Base-by-base conservation (phyloP, 108 stramenopile genomes). In the Stephanodiscus minutulus region DNA sequence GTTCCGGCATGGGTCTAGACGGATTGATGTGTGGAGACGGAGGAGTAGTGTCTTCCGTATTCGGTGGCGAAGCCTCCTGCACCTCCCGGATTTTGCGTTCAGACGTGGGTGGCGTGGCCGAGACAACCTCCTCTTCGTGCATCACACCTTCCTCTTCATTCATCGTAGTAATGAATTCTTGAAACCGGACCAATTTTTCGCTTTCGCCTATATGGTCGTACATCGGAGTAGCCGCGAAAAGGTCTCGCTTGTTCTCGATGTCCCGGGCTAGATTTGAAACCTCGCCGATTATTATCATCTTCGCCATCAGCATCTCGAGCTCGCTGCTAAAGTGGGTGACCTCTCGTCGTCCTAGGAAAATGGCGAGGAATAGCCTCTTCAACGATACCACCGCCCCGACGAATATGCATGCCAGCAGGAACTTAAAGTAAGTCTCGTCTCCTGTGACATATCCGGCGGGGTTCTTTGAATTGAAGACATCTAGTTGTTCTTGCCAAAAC, bases 201-300 rank as follows among this genome's bases (percentile, higher is more conserved):
- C 61, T 59, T 22, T 68, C 54, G 22, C 25, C 73, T 6, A 43
- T 41, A 9, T 7, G 36, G 49, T 56, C 43, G 21, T 18, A 46
- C 7, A 36, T 29, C 22, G 35, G 22, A 27, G 27, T 12, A 6
- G 50, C 70, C 13, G 52, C 33, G 37, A 53, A 76, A 9, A 53
- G 31, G 50, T 28, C 35, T 21, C 50, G 28, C 22, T 60, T 76
- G 36, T 52, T 72, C 37, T 78, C 77, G 20, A 80, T 75, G 36
- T 83, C 77, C 62, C 72, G 70, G 7, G 76, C 68, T 21, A 82
- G 47, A 20, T 73, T 61, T 0, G 88, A 86, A 36, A 91, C 82
- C 57, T 88, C 81, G 10, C 81, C 72, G 1, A 91, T 70, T 22
- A 91, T 46, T 13, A 89, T 61, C 80, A 91, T 87, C 61, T 89